Evolutionary conservation across 1,284 basidiomycete genomes (phyloP), one percentile per base, ranked within the genome.

Genomic region (Trichosporon ovoides): DNA sequence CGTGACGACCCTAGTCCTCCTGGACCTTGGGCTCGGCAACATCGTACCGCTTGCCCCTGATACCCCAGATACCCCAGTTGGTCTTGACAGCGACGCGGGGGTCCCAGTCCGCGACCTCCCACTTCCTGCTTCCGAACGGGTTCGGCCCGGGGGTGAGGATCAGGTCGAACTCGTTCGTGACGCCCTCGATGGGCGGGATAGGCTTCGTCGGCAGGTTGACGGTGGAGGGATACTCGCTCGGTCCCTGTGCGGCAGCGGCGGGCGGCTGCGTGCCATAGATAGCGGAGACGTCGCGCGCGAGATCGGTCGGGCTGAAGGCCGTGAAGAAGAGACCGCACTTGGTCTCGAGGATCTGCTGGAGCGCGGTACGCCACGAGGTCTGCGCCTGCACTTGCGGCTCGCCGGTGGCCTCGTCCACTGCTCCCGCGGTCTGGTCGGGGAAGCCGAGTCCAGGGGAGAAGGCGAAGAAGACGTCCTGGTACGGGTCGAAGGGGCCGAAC

Each of bases 371-470:
- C 93, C 93, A 97, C 75, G 94, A 91, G 1, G 88, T 88, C 57
- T 80, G 75, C 14, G 78, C 50, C 86, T 88, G 50, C 82, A 91
- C 53, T 81, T 73, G 66, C 11, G 68, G 65, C 33, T 59, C 50
- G 22, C 60, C 59, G 16, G 51, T 46, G 11, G 35, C 34, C 12
- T 55, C 46, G 58, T 56, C 62, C 16, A 51, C 43, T 19, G 60
- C 52, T 5, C 11, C 22, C 1, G 43, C 43, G 31, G 57, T 55
- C 60, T 87, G 84, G 16, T 89, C 91, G 0, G 95, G 96, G 83
- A 98, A 98, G 13, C 96, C 96, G 67, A 98, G 90, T 1, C 95
- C 95, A 5, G 96, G 96, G 4, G 89, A 91, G 79, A 98, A 98
- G 64, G 95, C 84, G 79, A 98, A 96, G 81, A 98, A 99, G 59